Evolutionary conservation across 2,329 filamentous ascomycete species (phyloP).

Genomic region (Colletotrichum sp.): DNA sequence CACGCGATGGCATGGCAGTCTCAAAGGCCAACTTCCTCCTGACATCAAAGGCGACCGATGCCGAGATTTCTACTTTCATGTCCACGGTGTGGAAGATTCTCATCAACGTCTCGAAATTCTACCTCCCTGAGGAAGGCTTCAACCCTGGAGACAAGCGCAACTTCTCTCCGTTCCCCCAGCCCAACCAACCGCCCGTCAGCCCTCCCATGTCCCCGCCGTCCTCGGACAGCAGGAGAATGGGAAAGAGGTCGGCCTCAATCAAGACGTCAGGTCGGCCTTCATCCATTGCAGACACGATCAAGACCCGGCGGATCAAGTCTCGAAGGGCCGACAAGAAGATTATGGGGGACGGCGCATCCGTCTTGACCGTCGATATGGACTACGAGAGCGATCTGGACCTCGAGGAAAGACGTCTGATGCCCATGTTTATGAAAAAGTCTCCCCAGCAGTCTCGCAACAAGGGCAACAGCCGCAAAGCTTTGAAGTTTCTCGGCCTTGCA

Average conservation of each 20-base stretch:
- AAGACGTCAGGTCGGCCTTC: conserved; percentile 27
- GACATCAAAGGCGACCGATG: conserved; percentile 56
- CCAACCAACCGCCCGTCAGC: neutral
- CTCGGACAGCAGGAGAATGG: neutral
- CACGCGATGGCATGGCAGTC: conserved; percentile 35
- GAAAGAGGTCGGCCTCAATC: neutral
- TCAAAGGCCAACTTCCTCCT: conserved; percentile 63
- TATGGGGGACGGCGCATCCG: conserved; percentile 31
- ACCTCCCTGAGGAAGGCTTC: conserved; percentile 43
- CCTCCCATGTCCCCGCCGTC: conserved; percentile 19
- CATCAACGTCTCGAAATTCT: conserved; percentile 49
- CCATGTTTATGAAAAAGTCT: conserved; percentile 46
- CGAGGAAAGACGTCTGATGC: conserved; percentile 59
- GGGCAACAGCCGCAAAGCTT: conserved; percentile 54
- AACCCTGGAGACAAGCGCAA: conserved; percentile 25
- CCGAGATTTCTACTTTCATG: conserved; percentile 60
- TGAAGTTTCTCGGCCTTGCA: conserved; percentile 58
- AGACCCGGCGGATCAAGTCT: conserved; percentile 35
- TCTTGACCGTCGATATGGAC: conserved; percentile 40
- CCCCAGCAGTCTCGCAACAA: conserved; percentile 36
- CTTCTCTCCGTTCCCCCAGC: conserved; percentile 33
- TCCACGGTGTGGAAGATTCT: conserved; percentile 56
- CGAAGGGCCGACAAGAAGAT: conserved; percentile 14
- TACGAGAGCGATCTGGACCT: conserved; percentile 47
- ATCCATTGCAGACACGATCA: conserved; percentile 39